Percentiles rank a stretch among this genome's conserved stretches.
phyloP scores from a whole-genome alignment of 805 yeast genomes.

The Ascoidea rubescens region DNA sequence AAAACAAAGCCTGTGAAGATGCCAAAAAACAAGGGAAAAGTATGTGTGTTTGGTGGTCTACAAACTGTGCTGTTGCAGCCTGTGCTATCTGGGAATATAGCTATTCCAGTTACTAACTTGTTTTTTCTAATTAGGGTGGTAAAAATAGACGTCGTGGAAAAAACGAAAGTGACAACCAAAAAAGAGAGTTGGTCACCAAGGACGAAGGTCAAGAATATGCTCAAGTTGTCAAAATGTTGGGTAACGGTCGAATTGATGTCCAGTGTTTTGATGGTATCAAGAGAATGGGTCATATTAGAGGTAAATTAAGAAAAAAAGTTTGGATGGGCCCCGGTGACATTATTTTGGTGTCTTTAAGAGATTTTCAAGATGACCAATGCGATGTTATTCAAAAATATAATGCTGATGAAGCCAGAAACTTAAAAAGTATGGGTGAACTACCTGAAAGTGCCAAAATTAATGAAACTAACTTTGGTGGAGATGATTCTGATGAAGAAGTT shows the following conservation, averaged over 20 bases:
- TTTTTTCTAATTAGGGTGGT: conserved; percentile 40
- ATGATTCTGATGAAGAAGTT: conserved; percentile 93
- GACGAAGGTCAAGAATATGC: conserved; percentile 99
- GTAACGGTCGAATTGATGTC: conserved; percentile 95
- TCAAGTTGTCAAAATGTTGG: conserved; percentile 95
- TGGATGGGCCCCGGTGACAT: conserved; percentile 99
- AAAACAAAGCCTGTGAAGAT: conserved; percentile 19
- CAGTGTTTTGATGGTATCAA: conserved; percentile 86
- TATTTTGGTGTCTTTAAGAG: conserved; percentile 89
- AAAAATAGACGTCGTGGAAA: conserved; percentile 94
- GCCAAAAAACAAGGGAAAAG: conserved; percentile 65
- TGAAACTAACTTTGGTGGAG: conserved; percentile 95
- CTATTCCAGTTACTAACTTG: background rate
- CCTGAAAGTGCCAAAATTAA: conserved; percentile 96
- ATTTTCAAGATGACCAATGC: conserved; percentile 96
- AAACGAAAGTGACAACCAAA: conserved; percentile 81
- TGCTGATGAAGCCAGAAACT: conserved; percentile 94
- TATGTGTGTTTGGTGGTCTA: conserved; percentile 4
- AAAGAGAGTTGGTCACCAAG: conserved; percentile 82
- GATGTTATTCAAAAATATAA: conserved; percentile 95
- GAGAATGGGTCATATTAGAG: conserved; percentile 97
- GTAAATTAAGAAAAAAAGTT: conserved; percentile 97
- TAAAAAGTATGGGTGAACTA: conserved; percentile 90
- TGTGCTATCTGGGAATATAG: no score
- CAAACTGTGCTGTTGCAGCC: background rate